phyloP scores from a whole-genome alignment of 2,329 filamentous ascomycete genomes.

The Xylaria sp. region DNA sequence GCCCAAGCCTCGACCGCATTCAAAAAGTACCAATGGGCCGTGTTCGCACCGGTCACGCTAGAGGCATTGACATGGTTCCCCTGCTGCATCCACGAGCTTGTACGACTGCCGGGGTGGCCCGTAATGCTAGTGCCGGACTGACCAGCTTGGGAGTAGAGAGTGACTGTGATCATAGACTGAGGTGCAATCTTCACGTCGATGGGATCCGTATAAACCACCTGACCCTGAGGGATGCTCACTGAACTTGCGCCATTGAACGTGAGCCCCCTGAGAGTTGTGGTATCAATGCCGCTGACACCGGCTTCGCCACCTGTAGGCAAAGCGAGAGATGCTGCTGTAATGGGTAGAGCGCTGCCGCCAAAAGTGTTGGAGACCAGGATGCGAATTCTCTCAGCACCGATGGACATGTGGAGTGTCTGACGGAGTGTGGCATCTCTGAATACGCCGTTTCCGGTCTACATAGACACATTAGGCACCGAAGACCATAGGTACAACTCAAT shows the following conservation, averaged over 20 bases:
- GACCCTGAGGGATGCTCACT: slow-evolving; percentile 64
- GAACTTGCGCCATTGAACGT: slow-evolving; percentile 66
- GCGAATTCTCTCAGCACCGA: slow-evolving; percentile 65
- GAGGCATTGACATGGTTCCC: slow-evolving; percentile 65
- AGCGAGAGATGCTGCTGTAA: slow-evolving; percentile 68
- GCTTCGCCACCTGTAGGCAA: slow-evolving; percentile 63
- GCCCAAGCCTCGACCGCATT: slow-evolving; percentile 67
- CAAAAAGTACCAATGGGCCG: slow-evolving; percentile 66
- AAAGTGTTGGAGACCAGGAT: slow-evolving; percentile 74
- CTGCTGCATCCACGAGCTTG: slow-evolving; percentile 66
- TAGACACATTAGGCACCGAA: slow-evolving; percentile 9
- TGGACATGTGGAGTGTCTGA: slow-evolving; percentile 70
- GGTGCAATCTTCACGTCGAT: slow-evolving; percentile 63
- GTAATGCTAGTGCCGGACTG: slow-evolving; percentile 68
- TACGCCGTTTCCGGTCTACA: slow-evolving; percentile 54
- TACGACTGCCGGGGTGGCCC: slow-evolving; percentile 71
- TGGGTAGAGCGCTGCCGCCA: slow-evolving; percentile 66
- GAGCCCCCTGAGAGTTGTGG: slow-evolving; percentile 61
- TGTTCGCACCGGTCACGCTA: slow-evolving; percentile 55
- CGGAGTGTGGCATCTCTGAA: slow-evolving; percentile 72
- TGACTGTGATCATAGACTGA: slow-evolving; percentile 65
- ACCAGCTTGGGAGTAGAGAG: slow-evolving; percentile 65
- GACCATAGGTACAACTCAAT: not conserved
- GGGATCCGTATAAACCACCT: slow-evolving; percentile 69
- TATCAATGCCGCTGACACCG: slow-evolving; percentile 63